phyloP scores from a whole-genome alignment of 2,329 filamentous ascomycete genomes.

The Trichoderma asperellum region DNA sequence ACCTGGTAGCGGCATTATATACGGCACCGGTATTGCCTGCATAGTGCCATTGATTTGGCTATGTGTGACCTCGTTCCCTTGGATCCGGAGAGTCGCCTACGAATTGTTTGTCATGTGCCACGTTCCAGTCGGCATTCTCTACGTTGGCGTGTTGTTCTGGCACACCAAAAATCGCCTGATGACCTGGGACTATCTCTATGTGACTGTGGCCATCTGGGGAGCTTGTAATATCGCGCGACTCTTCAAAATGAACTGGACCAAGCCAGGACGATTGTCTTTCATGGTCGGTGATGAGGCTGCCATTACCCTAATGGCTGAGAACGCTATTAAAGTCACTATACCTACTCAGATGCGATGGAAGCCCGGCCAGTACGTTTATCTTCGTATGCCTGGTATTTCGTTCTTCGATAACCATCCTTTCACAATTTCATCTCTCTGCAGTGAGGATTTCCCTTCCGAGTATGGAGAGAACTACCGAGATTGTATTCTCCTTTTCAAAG shows the following conservation, averaged over 20 bases:
- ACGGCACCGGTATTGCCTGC: constrained; percentile 83
- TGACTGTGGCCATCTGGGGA: constrained; percentile 78
- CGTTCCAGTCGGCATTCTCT: constrained; percentile 77
- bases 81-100: constrained; percentile 76
- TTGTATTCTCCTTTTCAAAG: constrained; percentile 88
- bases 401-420: constrained; percentile 94
- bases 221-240: constrained; percentile 74
- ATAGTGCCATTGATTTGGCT: constrained; percentile 81
- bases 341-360: constrained; percentile 92
- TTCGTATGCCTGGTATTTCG: constrained; percentile 91
- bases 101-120: constrained; percentile 85
- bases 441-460: constrained; percentile 88
- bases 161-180: constrained; percentile 90
- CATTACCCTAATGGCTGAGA: constrained; percentile 85
- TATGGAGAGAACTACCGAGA: constrained; percentile 89
- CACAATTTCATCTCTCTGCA: constrained; percentile 90
- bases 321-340: constrained; percentile 93
- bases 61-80: constrained; percentile 80
- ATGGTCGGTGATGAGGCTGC: constrained; percentile 90
- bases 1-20: constrained; percentile 68
- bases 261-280: constrained; percentile 77
- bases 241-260: constrained; percentile 88
- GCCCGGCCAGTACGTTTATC: constrained; percentile 91
- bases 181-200: constrained; percentile 87
- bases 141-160: constrained; percentile 89